Evolutionary conservation across 2,329 filamentous ascomycete genomes (phyloP).

Genomic region (Trichoderma endophyticum): DNA sequence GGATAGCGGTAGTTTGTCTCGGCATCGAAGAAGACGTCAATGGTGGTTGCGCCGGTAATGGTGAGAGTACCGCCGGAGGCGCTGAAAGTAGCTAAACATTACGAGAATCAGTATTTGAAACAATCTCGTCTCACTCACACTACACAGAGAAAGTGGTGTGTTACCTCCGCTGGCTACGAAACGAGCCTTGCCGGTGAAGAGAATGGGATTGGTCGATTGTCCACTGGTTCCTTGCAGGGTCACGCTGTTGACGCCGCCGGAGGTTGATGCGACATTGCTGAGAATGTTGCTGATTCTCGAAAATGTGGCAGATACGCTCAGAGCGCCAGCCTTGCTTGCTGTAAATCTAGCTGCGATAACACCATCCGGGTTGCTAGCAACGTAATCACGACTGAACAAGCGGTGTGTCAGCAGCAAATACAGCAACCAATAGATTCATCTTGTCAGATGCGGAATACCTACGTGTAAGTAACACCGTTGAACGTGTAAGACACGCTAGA

Average conservation of each 20-base stretch:
- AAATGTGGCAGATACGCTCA: conserved; percentile 23
- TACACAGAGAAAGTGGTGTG: neutral
- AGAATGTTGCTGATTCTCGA: conserved; percentile 20
- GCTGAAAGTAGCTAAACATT: conserved; percentile 16
- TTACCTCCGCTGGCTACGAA: conserved; percentile 23
- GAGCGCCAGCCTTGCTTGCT: conserved; percentile 20
- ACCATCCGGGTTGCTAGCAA: conserved; percentile 39
- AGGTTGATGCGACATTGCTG: conserved; percentile 20
- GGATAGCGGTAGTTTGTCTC: conserved; percentile 28
- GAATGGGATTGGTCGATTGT: conserved; percentile 22
- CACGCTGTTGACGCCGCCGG: conserved; percentile 19
- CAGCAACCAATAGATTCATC: neutral
- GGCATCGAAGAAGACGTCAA: conserved; percentile 29
- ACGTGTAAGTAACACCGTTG: conserved; percentile 29
- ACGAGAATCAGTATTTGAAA: neutral
- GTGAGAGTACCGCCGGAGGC: conserved; percentile 21
- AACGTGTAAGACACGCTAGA: conserved; percentile 36
- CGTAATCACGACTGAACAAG: conserved; percentile 32
- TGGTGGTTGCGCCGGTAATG: conserved; percentile 23
- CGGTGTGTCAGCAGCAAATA: neutral
- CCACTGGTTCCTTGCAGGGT: conserved; percentile 24
- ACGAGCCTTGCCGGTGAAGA: conserved; percentile 24
- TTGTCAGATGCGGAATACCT: conserved; percentile 7
- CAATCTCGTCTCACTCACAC: neutral
- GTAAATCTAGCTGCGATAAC: conserved; percentile 34